Percentiles rank a stretch among this genome's conserved stretches.
These are phyloP conservation scores for Cladosporium halotolerans DNA, from an alignment of 2,329 filamentous ascomycete species.

Conservation along the genomic window DNA sequence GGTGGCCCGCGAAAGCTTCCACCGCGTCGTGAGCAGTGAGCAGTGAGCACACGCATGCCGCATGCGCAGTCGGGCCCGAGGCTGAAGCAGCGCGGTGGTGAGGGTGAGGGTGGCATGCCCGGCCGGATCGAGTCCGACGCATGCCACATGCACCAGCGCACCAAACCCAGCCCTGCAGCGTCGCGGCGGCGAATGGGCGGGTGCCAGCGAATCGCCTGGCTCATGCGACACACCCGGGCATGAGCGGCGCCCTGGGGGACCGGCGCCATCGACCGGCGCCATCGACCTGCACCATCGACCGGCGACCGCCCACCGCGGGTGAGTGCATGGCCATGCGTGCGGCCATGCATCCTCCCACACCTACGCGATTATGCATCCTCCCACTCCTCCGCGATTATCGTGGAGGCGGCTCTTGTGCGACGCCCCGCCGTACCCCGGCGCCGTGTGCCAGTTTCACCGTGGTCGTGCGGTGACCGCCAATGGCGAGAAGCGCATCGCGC, in stretches of 20 bases:
- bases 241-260: not conserved
- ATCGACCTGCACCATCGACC: no score
- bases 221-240: conserved; percentile 16
- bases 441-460: conserved; percentile 10
- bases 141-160: not conserved
- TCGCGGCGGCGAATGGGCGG: conserved; percentile 19
- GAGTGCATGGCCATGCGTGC: conserved; percentile 7
- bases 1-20: no score
- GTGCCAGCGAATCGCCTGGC: conserved; percentile 22
- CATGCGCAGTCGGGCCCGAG: not conserved
- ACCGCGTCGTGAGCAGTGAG: no score
- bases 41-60: no score
- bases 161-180: conserved; percentile 14
- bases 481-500: conserved; percentile 11
- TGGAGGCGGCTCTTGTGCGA: conserved; percentile 19
- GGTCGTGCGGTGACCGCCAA: conserved; percentile 10
- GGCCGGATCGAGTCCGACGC: conserved; percentile 2
- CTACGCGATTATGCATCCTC: conserved; percentile 11
- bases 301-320: not conserved
- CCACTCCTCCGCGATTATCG: conserved; percentile 14
- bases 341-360: conserved; percentile 5
- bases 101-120: not conserved
- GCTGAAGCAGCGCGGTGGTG: no score
- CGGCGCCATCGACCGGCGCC: no score
- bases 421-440: conserved; percentile 12